Base-by-base conservation (phyloP, 2,329 filamentous ascomycete genomes). In the Claviceps spartinae region DNA sequence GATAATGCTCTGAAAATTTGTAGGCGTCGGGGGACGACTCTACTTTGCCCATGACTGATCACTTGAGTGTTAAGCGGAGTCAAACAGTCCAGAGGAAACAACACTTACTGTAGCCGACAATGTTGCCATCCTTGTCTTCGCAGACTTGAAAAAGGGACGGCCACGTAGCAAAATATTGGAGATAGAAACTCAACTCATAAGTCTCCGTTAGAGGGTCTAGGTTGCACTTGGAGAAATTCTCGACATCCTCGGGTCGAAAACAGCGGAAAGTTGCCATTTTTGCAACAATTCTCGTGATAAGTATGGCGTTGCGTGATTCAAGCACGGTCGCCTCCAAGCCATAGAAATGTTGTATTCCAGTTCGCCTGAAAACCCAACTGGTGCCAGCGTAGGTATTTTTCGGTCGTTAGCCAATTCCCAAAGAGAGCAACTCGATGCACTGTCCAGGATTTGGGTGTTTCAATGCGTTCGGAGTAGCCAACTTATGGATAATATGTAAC, bases 121-220 rank as follows among this genome's bases (percentile, higher is more conserved):
- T 91, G 56, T 89, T 85, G n/a, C 89, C 89, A 56, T 85, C 77
- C 52, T 81, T 78, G 58, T 91, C 88, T 66, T 95, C 88, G 54
- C 94, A 88, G 16, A 95, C 87, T 64, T 88, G 88, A 72, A 96
- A 97, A 44, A 97, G 79, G 26, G 89, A 85, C 1, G 93, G 93
- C 93, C 93, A 98, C 75, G 87, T 88, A 50, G 89, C 88, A 58
- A 95, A 82, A 70, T 98, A 98, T 63, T 94, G 87, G 54, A 96
- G 80, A 72, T 98, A 98, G 73, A 97, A 98, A 56, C 82, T 81
- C 58, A 95, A 79, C 67, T 95, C 89, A 72, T 97, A 98, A 52
- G 94, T 97, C 72, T 98, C 93, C n/a, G 93, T 97, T 56, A 96
- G 77, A 42, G 88, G 88, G 65, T 98, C 93, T 56, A 98, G 83